Base-by-base conservation (phyloP, 1,284 basidiomycete species). In the Malassezia obtusa region DNA sequence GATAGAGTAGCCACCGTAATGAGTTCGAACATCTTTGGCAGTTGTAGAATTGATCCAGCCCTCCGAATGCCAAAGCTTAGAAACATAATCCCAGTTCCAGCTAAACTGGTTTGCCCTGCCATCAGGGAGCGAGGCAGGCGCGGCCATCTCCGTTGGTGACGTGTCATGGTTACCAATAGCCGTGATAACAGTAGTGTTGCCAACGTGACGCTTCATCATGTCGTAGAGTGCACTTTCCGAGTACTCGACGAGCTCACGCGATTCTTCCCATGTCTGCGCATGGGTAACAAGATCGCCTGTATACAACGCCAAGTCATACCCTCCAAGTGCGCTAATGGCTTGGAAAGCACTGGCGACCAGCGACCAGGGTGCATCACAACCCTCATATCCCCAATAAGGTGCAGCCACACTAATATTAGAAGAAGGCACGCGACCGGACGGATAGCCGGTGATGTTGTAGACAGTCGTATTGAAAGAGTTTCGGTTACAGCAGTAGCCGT, bases 1-100 rank as follows among this genome's bases (percentile, higher is more conserved):
- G 21, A 86, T 83, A 75, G 82, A 83, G 68, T 85, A 88, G 14
- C 79, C 86, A 9, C 82, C 80, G 62, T 87, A 88, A 71, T 87
- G 85, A 1, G 81, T 76, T 40, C 79, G 79, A 0, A 84, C 84
- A 41, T 80, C 75, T 45, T 79, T 68, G 0, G 82, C 80, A 10
- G 81, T 79, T 6, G 78, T 75, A 36, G 80, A 75, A 4, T 81
- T 79, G 38, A 89, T 75, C 86, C 86, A 89, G 2, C 79, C 74
- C 65, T 87, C 81, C 15, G 57, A 46, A 4, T 37, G 9, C 49
- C 40, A 45, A 14, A 45, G 33, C 33, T 44, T 37, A 6, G 49
- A 39, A n/a, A 69, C 57, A 35, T 67, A 66, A 51, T 64, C 57
- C 67, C 67, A 71, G 43, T 71, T 65, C 67, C 67, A 71, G 22